These are phyloP conservation scores for Penicillium sp. DNA, from an alignment of 2,329 filamentous ascomycete genomes.

Conservation along the genomic window DNA sequence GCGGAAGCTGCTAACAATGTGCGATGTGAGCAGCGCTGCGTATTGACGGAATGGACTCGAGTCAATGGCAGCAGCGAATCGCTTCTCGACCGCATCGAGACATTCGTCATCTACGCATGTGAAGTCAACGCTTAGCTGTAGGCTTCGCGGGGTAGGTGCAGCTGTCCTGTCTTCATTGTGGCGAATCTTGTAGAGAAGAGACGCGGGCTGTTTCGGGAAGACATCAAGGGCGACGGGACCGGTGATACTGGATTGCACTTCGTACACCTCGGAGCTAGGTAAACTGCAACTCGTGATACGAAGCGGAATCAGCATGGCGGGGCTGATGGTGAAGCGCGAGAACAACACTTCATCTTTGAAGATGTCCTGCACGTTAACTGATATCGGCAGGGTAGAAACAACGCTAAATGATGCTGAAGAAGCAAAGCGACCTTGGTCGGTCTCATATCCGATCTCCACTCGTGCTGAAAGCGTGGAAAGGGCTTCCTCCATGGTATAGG, in stretches of 20 bases:
- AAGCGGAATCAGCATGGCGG: conserved; percentile 71
- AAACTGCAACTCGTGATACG: conserved; percentile 71
- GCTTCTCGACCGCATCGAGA: conserved; percentile 45
- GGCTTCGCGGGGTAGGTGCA: conserved; percentile 31
- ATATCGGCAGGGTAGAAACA: conserved; percentile 74
- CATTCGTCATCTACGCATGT: conserved; percentile 75
- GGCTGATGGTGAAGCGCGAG: conserved; percentile 87
- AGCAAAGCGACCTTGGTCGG: conserved; percentile 62
- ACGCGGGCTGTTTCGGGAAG: conserved; percentile 78
- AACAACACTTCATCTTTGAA: conserved; percentile 83
- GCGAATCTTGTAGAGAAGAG: conserved; percentile 74
- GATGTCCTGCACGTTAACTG: conserved; percentile 94
- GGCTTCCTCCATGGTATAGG: conserved; percentile 81
- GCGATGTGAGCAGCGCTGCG: conserved; percentile 52
- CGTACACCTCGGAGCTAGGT: conserved; percentile 64
- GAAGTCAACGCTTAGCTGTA: conserved; percentile 69
- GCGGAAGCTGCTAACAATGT: conserved; percentile 50
- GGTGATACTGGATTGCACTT: conserved; percentile 52
- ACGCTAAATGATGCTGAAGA: conserved; percentile 64
- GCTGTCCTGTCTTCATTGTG: conserved; percentile 20
- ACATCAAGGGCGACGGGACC: conserved; percentile 56
- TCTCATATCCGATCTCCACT: conserved; percentile 73
- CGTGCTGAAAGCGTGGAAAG: conserved; percentile 68
- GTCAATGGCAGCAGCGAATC: conserved; percentile 50
- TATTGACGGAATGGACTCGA: conserved; percentile 49